phyloP scores from a whole-genome alignment of 2,329 filamentous ascomycete species.

The Aspergillus brasiliensis region DNA sequence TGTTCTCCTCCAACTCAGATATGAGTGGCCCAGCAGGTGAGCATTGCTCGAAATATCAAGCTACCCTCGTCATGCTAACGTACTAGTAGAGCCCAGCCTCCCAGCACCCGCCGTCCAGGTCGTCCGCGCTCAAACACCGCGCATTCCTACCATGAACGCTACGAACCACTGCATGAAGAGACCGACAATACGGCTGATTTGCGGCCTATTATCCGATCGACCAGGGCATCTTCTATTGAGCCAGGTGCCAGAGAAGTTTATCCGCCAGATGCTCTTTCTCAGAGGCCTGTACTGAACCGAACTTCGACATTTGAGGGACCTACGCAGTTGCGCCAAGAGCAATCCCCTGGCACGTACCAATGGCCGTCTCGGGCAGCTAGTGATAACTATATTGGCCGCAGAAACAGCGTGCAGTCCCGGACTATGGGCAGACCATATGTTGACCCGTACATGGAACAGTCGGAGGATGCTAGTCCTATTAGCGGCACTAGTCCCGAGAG shows the following conservation, averaged over 20 bases:
- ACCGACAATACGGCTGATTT: slow-evolving; percentile 49
- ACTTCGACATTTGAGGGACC: slow-evolving; percentile 63
- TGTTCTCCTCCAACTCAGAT: slow-evolving; percentile 70
- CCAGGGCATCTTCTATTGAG: slow-evolving; percentile 38
- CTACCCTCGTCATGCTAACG: slow-evolving; percentile 8
- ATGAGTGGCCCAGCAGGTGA: slow-evolving; percentile 66
- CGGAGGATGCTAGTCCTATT: slow-evolving; percentile 54
- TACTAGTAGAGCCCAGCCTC: slow-evolving; percentile 26
- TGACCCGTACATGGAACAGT: slow-evolving; percentile 52
- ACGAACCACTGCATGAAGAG: slow-evolving; percentile 60
- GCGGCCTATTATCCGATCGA: slow-evolving; percentile 57
- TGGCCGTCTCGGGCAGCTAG: slow-evolving; percentile 57
- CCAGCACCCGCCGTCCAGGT: slow-evolving; percentile 44
- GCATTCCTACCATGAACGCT: slow-evolving; percentile 63
- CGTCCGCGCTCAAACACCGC: slow-evolving; percentile 66
- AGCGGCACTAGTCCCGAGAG: slow-evolving; percentile 53
- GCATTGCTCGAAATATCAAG: slow-evolving; percentile 16
- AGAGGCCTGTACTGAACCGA: slow-evolving; percentile 53
- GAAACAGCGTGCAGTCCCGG: slow-evolving; percentile 52
- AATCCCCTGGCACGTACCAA: slow-evolving; percentile 49
- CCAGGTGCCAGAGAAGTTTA: slow-evolving; percentile 42
- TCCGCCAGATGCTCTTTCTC: slow-evolving; percentile 44
- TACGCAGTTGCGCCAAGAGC: slow-evolving; percentile 55
- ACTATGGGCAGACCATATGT: slow-evolving; percentile 40
- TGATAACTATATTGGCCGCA: slow-evolving; percentile 54